Evolutionary conservation across 495 filamentous ascomycete genomes (phyloP).

Genomic region (Neurospora sp.): DNA sequence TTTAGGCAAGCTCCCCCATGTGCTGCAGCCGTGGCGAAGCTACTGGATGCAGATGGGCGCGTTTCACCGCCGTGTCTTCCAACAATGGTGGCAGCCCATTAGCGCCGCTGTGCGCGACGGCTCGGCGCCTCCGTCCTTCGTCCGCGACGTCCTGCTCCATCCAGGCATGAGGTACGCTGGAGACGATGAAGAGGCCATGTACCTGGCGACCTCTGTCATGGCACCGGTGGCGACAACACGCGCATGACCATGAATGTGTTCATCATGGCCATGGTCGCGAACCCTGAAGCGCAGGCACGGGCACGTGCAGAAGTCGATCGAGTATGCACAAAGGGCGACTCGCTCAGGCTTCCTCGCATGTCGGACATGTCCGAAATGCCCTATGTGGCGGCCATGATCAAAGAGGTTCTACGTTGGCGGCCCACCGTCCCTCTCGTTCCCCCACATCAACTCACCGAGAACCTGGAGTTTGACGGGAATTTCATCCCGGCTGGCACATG

Average conservation of each 20-base stretch:
- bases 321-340: conserved; percentile 22
- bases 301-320: conserved; percentile 30
- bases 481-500: conserved; percentile 35
- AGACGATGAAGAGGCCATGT: conserved; percentile 36
- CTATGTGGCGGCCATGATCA: conserved; percentile 39
- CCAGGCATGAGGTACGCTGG: conserved; percentile 27
- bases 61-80: conserved; percentile 25
- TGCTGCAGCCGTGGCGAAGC: conserved; percentile 32
- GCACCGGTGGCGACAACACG: conserved; percentile 37
- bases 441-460: conserved; percentile 25
- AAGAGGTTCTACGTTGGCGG: conserved; percentile 48
- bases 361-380: conserved; percentile 37
- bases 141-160: conserved; percentile 25
- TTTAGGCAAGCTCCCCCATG: conserved; percentile 23
- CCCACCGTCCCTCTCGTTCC: conserved; percentile 29
- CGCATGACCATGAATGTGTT: conserved; percentile 30
- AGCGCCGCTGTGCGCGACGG: conserved; percentile 13
- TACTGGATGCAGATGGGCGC: conserved; percentile 22
- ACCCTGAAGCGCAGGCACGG: conserved; percentile 19
- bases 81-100: conserved; percentile 28
- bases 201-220: conserved; percentile 27
- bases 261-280: conserved; percentile 23
- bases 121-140: conserved; percentile 17
- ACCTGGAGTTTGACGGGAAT: conserved; percentile 43
- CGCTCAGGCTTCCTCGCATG: conserved; percentile 29